Evolutionary conservation across 78 protist species (phyloP), one percentile per base, ranked within the genome.

Genomic region (Capsaspora owczarzaki): DNA sequence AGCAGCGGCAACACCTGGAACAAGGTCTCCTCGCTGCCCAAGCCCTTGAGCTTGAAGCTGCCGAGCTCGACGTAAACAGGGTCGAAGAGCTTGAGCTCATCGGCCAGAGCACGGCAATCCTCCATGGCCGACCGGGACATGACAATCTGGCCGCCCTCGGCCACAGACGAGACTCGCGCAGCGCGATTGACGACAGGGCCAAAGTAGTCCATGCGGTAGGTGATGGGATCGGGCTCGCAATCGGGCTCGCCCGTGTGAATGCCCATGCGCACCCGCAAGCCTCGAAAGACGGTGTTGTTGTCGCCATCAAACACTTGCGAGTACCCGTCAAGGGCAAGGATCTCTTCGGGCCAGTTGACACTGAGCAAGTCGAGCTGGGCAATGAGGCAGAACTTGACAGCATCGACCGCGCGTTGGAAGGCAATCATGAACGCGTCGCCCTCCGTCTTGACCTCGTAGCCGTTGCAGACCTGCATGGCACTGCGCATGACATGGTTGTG

Each of bases 381-480:
- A 19, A 5, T 40, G 31, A 86, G 29, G 31, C 80, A 42, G 78
- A 79, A 85, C 43, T 33, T 2, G 0, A 79, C 71, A 1, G 88
- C 88, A 4, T 1, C 0, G 23, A 42, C 12, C 14, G 76, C 43
- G 19, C 38, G 1, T 29, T 33, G 77, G 85, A 89, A 89, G 49
- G 92, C 89, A 8, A 85, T 35, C 92, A 89, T 89, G 71, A 89
- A 89, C 6, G 87, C 86, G n/a, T 89, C 91, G 10, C 90, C 89
- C 40, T 79, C 82, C 44, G 79, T 53, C 76, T 85, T 85, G 41
- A 79, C 79, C 74, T 85, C 89, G 69, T 81, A 85, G 31, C 89
- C 89, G 61, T 49, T 46, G 40, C 20, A 29, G 56, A 0, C 0
- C 33, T 27, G n/a, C 4, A 86, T 5, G 33, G 1, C 38, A 10